Evolutionary conservation across 805 yeast species (phyloP), one percentile per base, ranked within the genome.

Genomic region (Yarrowia sp.): DNA sequence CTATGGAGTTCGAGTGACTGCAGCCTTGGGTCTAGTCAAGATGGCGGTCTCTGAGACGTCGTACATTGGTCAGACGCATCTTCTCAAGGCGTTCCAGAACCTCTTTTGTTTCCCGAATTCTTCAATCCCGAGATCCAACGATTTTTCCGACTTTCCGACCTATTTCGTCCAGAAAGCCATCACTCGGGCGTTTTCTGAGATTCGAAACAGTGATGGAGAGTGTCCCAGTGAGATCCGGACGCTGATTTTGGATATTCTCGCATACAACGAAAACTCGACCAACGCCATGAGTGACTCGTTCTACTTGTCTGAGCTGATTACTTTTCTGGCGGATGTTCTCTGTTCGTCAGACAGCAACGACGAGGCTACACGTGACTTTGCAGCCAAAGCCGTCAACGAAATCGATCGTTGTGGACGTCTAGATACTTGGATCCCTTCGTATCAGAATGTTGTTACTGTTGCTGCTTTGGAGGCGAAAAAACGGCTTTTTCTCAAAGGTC

Each of bases 401-500:
- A 78, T 95, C 51, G 84, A 86, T 65, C 81, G 98, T 66, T 82
- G 86, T 66, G 84, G 86, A 69, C 85, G 92, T 67, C 81, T 95
- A 76, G 98, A 93, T 71, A 86, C 83, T 47, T 91, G 96, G 96
- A 80, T 88, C 8, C 93, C 97, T 1, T 87, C 96, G 0, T 85
- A 83, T 67, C 87, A 85, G 62, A 73, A 81, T 65, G 67, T 80
- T 41, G 77, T 89, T 43, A 80, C 92, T 15, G 75, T 79, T 32
- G 77, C 84, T 5, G 84, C 92, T 33, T 69, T 92, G 22, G 74
- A 76, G 43, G 86, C 84, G 68, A 89, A 87, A 68, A 80, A 89
- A 45, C 74, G 78, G 41, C 75, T 95, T 45, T 85, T 88, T 0
- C 74, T 81, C 11, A 77, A 78, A 17, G 90, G 91, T 0, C 74